These are phyloP conservation scores for Talaromyces sp. DNA, from an alignment of 2,329 filamentous ascomycete genomes.

Conservation along the genomic window DNA sequence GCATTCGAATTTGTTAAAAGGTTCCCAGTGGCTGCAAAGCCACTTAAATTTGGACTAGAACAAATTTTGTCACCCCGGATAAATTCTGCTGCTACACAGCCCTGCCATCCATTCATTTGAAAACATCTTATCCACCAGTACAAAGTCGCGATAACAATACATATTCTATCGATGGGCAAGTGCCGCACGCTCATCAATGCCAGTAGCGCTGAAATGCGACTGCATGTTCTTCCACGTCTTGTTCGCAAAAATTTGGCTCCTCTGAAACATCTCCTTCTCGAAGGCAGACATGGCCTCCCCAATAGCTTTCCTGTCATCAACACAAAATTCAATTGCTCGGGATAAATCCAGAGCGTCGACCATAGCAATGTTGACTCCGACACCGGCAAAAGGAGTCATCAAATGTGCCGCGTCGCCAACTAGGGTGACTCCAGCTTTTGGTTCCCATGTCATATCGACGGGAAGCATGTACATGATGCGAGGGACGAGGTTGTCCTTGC, in stretches of 20 bases:
- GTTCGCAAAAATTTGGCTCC: constrained; percentile 7
- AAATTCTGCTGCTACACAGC: not conserved
- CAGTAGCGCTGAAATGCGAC: constrained; percentile 7
- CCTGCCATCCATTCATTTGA: too few relatives aligned
- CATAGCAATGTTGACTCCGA: constrained; percentile 23
- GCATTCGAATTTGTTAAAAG: constrained; percentile 8
- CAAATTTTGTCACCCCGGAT: constrained; percentile 3
- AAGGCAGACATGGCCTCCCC: not conserved
- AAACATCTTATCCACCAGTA: too few relatives aligned
- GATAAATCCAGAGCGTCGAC: constrained; percentile 14
- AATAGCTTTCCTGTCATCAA: constrained; percentile 12
- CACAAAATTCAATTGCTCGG: constrained; percentile 2
- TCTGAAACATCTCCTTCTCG: constrained; percentile 11
- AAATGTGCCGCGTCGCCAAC: constrained; percentile 14
- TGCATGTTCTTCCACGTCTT: constrained; percentile 9
- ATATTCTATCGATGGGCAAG: not conserved
- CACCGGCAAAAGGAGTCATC: constrained; percentile 22
- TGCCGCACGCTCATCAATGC: constrained; percentile 1
- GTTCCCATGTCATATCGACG: not conserved
- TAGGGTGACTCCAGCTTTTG: constrained; percentile 3
- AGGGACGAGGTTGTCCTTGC: constrained; percentile 38
- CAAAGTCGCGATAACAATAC: too few relatives aligned
- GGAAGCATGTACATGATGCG: constrained; percentile 10
- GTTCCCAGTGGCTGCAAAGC: constrained; percentile 10
- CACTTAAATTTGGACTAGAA: constrained; percentile 8